Evolutionary conservation across 164 flowering plant species (phyloP), one percentile per base, ranked within the genome.

Genomic region (Nelumbo lutea): DNA sequence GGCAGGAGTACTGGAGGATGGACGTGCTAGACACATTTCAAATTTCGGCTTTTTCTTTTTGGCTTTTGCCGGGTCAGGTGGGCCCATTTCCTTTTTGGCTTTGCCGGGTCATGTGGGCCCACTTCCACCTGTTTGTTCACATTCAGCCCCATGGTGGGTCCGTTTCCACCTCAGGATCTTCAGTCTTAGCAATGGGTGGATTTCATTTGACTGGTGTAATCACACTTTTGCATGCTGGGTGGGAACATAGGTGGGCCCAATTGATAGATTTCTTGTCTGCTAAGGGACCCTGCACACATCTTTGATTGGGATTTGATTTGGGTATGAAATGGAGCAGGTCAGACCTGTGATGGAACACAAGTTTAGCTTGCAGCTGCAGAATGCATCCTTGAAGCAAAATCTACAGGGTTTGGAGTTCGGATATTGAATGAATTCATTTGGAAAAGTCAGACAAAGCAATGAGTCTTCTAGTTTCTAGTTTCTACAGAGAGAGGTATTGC

Each of bases 41-140:
- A 79, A 79, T 74, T 79, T 73, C 74, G 72, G 78, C 82, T 74
- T 79, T 79, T 79, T 41, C 74, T 67, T 77, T 77, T 62, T 59
- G 57, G 53, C 53, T 4, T 27, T 53, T 53, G 57, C 57, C 14
- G 57, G 57, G 57, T 10, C 57, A 53, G 57, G 57, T 53, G 14
- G 2, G 57, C 57, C 15, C n/a, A 11, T 59, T 59, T 59, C 9
- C 43, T 57, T 39, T 43, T 53, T 55, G 61, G 15, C 69, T 67
- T 64, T 27, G 27, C 27, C 69, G 60, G 39, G 57, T 70, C 59
- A 56, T 60, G 43, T 42, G 3, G 44, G n/a, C 11, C 8, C 64
- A 27, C 27, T 27, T 27, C 27, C 27, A 27, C 27, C 27, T 27
- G 27, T 51, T 57, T 72, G 73, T 78, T 72, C 61, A 75, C 68